phyloP scores from a whole-genome alignment of 108 stramenopile genomes.

The Phaeodactylum tricornutum region DNA sequence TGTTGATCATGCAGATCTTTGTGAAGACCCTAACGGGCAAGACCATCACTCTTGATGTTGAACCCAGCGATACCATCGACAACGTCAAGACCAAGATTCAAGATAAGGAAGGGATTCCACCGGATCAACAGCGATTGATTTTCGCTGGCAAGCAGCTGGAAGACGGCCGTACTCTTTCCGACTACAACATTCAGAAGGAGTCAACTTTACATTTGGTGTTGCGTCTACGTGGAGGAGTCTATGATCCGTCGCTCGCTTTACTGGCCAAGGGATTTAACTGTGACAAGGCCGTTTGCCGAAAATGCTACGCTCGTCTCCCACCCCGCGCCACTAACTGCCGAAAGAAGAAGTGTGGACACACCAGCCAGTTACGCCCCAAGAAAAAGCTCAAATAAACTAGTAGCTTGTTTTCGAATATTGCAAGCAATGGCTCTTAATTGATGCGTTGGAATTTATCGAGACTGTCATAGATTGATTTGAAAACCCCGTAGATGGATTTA shows the following conservation, averaged over 20 bases:
- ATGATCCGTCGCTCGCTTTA: slow-evolving; percentile 96
- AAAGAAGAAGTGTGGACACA: slow-evolving; percentile 99
- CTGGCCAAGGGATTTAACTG: slow-evolving; percentile 99
- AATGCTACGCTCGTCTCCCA: slow-evolving; percentile 99
- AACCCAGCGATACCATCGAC: slow-evolving; percentile 96
- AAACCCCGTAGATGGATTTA: no score
- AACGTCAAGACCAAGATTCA: slow-evolving; percentile 99
- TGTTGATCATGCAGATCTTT: slow-evolving; percentile 89
- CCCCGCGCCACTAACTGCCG: slow-evolving; percentile 99
- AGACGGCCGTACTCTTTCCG: slow-evolving; percentile 96
- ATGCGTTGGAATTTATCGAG: no score
- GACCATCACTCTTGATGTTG: slow-evolving; percentile 99
- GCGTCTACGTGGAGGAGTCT: slow-evolving; percentile 90
- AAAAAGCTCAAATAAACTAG: slow-evolving; percentile 98
- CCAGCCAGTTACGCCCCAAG: slow-evolving; percentile 98
- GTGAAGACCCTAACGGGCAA: slow-evolving; percentile 98
- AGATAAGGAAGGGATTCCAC: slow-evolving; percentile 98
- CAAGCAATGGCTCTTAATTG: no score
- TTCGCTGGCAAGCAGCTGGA: slow-evolving; percentile 99
- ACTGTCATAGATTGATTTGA: no score
- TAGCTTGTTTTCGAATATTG: no score
- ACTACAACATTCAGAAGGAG: slow-evolving; percentile 99
- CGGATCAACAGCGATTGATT: slow-evolving; percentile 96
- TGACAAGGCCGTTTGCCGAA: slow-evolving; percentile 96
- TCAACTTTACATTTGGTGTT: slow-evolving; percentile 92